Base-by-base conservation (phyloP, 192 early-diverging fungal species). In the Entomortierella chlamydospora region DNA sequence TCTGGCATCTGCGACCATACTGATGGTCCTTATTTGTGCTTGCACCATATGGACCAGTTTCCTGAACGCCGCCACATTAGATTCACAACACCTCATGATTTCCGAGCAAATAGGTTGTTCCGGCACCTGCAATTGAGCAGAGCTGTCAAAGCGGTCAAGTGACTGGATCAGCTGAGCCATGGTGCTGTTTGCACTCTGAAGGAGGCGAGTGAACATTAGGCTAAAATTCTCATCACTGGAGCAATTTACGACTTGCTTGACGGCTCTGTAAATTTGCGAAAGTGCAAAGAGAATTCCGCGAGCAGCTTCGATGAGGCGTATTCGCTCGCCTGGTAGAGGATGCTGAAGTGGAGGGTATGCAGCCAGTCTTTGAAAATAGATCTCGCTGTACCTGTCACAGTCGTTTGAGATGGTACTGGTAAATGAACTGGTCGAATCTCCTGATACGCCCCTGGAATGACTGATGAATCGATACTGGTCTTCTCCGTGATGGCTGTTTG, bases 261-360 rank as follows among this genome's bases (percentile, higher is more conserved):
- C 47, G 5, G 81, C 84, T 58, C 68, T 82, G 45, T 80, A 76
- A 23, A 85, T 73, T 50, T 85, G 84, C 1, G 74, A 80, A 30
- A 85, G 74, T 17, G 84, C 81, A 57, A 82, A 85, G 13, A 85
- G 60, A 6, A 85, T 85, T 1, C 71, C 77, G 13, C 84, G 60
- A 56, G 76, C 70, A 22, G 84, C 74, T 49, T 85, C 84, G 7
- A 82, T 66, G 2, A 85, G 55, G 8, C 70, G 64, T n/a, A 76
- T 57, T 4, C 61, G 64, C 26, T 85, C 84, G 23, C 70, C 53
- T 11, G 71, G 64, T 3, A 64, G 59, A 20, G 81, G 72, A 29
- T 74, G 68, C 4, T 68, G 61, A 20, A 47, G 55, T 13, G 71
- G 58, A 6, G 69, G 61, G 11, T 65, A 55, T 20, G 54, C 61